phyloP scores from a whole-genome alignment of 2,329 filamentous ascomycete species.

The Ophiocordyceps camponoti-floridani region DNA sequence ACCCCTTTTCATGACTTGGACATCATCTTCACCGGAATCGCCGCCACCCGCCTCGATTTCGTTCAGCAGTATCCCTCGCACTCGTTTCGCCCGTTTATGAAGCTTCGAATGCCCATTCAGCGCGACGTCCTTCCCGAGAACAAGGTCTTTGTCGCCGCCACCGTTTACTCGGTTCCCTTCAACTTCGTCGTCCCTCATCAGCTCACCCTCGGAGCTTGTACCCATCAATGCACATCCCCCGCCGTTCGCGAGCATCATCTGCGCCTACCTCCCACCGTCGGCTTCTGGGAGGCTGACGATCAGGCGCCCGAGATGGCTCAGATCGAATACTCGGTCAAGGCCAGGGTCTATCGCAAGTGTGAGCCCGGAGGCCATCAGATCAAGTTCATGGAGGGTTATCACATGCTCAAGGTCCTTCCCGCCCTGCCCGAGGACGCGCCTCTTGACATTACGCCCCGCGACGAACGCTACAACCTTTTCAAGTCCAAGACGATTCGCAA shows the following conservation, averaged over 20 bases:
- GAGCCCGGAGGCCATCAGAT: constrained; percentile 1
- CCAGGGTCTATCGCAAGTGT: constrained; percentile 17
- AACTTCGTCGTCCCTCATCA: constrained; percentile 40
- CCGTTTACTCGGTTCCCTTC: constrained; percentile 34
- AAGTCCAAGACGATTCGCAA: constrained; percentile 35
- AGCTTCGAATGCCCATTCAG: constrained; percentile 33
- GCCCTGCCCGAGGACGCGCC: constrained; percentile 30
- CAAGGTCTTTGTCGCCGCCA: constrained; percentile 27
- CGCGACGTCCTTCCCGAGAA: constrained; percentile 27
- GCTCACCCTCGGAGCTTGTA: constrained; percentile 38
- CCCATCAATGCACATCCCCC: constrained; percentile 25
- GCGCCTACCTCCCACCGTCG: constrained; percentile 32
- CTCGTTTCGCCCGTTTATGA: constrained; percentile 34
- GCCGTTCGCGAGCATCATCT: constrained; percentile 32
- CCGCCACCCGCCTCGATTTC: constrained; percentile 32
- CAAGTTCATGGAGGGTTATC: constrained; percentile 21
- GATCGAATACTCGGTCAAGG: constrained; percentile 34
- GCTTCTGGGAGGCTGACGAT: constrained; percentile 34
- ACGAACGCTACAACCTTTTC: constrained; percentile 29
- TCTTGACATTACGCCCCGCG: constrained; percentile 26
- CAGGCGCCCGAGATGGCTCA: constrained; percentile 35
- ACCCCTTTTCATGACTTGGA: constrained; percentile 32
- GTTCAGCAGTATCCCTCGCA: constrained; percentile 27
- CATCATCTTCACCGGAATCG: constrained; percentile 31
- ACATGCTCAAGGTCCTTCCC: constrained; percentile 34